Percentiles rank a stretch among this genome's conserved stretches.
Evolutionary conservation across 495 filamentous ascomycete genomes (phyloP).

Genomic region (Daldinia grandis): DNA sequence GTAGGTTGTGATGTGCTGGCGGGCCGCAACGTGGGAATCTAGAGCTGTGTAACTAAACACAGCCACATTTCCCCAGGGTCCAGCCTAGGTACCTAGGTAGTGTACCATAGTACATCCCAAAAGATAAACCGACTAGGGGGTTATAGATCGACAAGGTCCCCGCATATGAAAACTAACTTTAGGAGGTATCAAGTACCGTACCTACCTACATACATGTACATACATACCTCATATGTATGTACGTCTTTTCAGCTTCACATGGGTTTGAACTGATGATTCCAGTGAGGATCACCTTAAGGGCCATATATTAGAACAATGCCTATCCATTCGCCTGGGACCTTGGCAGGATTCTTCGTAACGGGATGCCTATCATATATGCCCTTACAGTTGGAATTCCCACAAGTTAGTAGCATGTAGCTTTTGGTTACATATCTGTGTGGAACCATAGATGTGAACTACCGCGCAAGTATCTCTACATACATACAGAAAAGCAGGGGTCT

Average conservation of each 20-base stretch:
- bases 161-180: background rate
- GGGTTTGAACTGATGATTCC: constrained; percentile 15
- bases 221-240: background rate
- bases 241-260: constrained; percentile 37
- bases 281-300: background rate
- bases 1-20: constrained; percentile 37
- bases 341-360: background rate
- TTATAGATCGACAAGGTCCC: background rate
- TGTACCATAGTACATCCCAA: no score
- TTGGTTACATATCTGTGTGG: background rate
- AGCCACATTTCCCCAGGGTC: constrained; percentile 33
- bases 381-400: background rate
- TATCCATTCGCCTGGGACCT: background rate
- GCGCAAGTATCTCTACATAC: background rate
- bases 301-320: background rate
- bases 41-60: constrained; percentile 15
- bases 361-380: background rate
- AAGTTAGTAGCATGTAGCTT: background rate
- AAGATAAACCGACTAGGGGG: background rate
- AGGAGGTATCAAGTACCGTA: background rate
- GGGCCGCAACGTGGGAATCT: constrained; percentile 18
- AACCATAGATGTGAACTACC: constrained; percentile 2
- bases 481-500: constrained; percentile 25
- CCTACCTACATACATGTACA: background rate
- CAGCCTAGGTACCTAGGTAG: background rate